A percentile compares a stretch with the other conserved stretches of the same genome.
Evolutionary conservation across 768 basidiomycete species (phyloP).

Genomic region (Lactarius akahatsu): DNA sequence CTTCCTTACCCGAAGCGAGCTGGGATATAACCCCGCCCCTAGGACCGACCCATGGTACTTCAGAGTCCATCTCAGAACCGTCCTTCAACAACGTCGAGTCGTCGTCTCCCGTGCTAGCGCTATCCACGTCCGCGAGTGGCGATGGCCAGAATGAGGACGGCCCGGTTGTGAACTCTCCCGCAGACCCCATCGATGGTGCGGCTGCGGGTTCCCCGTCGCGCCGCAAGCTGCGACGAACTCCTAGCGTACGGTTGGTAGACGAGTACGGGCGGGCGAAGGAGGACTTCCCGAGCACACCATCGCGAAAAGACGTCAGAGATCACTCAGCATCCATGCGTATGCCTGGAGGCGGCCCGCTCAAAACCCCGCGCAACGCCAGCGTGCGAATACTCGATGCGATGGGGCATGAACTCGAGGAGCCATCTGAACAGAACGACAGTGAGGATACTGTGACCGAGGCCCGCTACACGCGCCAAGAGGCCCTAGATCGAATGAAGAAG

Average conservation of each 20-base stretch:
- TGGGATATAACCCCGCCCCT: constrained; percentile 11
- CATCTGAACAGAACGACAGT: constrained; percentile 30
- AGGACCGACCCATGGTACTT: not conserved
- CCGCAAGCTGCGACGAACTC: constrained; percentile 46
- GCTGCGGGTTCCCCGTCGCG: constrained; percentile 29
- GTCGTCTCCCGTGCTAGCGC: constrained; percentile 20
- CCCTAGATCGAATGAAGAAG: constrained; percentile 55
- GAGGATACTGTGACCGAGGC: constrained; percentile 29
- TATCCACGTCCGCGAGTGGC: not conserved
- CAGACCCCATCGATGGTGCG: constrained; percentile 30
- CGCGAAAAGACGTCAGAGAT: constrained; percentile 29
- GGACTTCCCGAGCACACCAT: constrained; percentile 26
- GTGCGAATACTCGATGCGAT: constrained; percentile 69
- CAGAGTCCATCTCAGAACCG: constrained; percentile 25
- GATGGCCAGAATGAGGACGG: not conserved
- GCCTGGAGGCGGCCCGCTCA: constrained; percentile 27
- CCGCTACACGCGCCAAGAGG: constrained; percentile 47
- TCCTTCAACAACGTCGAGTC: constrained; percentile 27
- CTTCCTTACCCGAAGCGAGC: constrained; percentile 14
- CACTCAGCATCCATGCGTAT: constrained; percentile 25
- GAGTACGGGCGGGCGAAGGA: constrained; percentile 51
- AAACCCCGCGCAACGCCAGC: constrained; percentile 39
- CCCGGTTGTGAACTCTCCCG: constrained; percentile 4
- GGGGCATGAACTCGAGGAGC: constrained; percentile 56
- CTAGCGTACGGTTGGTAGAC: constrained; percentile 65